Base-by-base conservation (phyloP, 73 alveolate genomes). In the Paramecium tetraurelia region DNA sequence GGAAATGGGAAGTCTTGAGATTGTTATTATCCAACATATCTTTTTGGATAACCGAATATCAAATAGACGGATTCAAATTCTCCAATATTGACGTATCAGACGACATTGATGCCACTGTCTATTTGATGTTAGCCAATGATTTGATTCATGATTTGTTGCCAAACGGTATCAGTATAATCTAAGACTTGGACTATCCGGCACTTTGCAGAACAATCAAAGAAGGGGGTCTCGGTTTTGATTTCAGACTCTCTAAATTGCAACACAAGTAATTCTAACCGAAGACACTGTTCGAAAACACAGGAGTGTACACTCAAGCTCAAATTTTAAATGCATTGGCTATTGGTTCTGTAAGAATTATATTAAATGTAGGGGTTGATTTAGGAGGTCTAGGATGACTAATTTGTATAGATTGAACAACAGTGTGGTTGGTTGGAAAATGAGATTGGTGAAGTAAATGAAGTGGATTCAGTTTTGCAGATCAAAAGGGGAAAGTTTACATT, bases 221-320 rank as follows among this genome's bases (percentile, higher is more conserved):
- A 22, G 99, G 99, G 27, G 99, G 99, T 2, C 92, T 97, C 36
- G 99, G 99, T 22, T 98, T 98, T 71, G 99, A 98, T 93, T 98
- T 92, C 80, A 95, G 99, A 58, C 94, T 98, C 20, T 27, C 46
- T 63, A 27, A 63, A 63, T 27, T 63, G 31, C 9, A 63, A 63
- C 84, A 63, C 9, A 29, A 63, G 12, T 18, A 63, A 24, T 63
- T 31, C 0, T 63, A 11, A 27, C 46, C 44, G 3, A 63, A 63
- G 12, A 63, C 50, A 27, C 27, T 63, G 0, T 27, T 27, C 14
- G 84, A 63, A 63, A 33, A 31, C 14, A 53, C 69, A 18, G 41
- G 46, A 63, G 84, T 5, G 7, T 31, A 63, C 31, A 63, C 41
- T 27, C 31, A 63, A 63, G 84, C 46, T 22, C 12, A 63, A 63